A percentile compares a stretch with the other conserved stretches of the same genome.
These are phyloP conservation scores for Lepidium campestre DNA, from an alignment of 441 rosid species.

Conservation along the genomic window DNA sequence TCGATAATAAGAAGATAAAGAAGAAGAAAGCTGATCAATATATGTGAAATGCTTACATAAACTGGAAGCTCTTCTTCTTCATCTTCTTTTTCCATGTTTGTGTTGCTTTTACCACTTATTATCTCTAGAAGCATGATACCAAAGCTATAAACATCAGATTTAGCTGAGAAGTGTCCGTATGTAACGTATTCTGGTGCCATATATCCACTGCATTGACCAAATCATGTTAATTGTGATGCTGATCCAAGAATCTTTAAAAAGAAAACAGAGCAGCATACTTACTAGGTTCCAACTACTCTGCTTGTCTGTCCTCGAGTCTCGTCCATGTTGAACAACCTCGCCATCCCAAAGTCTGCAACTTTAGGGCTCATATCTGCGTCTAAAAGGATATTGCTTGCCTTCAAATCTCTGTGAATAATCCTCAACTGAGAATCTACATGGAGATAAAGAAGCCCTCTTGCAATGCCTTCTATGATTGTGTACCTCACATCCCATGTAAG, in stretches of 20 bases:
- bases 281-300: constrained; percentile 26
- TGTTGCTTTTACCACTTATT: neutral
- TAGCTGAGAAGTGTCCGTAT: neutral
- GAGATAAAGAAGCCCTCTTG: constrained; percentile 22
- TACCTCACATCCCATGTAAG: constrained; percentile 21
- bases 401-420: constrained; percentile 25
- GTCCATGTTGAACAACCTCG: constrained; percentile 20
- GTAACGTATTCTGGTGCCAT: constrained; percentile 2
- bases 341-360: constrained; percentile 32
- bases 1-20: neutral
- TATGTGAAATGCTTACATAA: constrained; percentile 2
- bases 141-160: neutral
- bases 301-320: constrained; percentile 26
- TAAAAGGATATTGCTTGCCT: constrained; percentile 24
- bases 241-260: too few species aligned
- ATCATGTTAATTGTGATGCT: neutral
- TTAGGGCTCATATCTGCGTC: constrained; percentile 32
- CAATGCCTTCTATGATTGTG: constrained; percentile 22
- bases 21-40: neutral
- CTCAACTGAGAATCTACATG: constrained; percentile 27
- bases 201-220: neutral
- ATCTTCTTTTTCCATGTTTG: too few species aligned
- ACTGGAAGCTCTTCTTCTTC: constrained; percentile 1
- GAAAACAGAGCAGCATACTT: too few species aligned
- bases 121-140: neutral